Evolutionary conservation across 257 asterid genomes (phyloP).

Genomic region (Nicotiana tabacum): DNA sequence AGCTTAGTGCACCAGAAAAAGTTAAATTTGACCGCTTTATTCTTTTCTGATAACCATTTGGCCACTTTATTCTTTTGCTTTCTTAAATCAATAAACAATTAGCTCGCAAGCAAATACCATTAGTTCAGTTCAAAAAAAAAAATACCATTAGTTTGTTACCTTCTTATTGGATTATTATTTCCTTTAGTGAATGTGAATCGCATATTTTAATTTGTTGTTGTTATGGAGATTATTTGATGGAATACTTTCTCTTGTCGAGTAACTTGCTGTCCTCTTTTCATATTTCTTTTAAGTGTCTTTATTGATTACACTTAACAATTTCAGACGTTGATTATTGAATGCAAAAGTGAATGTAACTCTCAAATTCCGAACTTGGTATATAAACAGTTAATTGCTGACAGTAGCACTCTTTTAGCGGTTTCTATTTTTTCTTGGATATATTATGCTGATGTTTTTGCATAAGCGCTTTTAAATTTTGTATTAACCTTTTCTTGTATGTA

Average conservation of each 20-base stretch:
- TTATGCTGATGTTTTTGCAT: not conserved
- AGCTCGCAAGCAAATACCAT: not conserved
- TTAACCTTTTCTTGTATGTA: slow-evolving; percentile 24
- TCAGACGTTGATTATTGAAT: not conserved
- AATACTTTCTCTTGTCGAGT: too few species aligned
- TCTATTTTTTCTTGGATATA: not conserved
- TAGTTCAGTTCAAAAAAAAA: not conserved
- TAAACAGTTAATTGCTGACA: not conserved
- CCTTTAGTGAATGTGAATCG: not conserved
- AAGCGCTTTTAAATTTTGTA: not conserved
- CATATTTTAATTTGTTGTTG: not conserved
- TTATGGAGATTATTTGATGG: too few species aligned
- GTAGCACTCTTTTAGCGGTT: not conserved
- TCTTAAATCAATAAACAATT: not conserved
- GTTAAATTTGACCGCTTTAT: not conserved
- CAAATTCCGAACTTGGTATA: not conserved
- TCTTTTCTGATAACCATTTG: not conserved
- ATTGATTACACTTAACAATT: not conserved
- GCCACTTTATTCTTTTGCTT: not conserved
- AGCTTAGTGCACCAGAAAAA: not conserved
- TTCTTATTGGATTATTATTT: not conserved
- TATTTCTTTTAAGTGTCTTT: too few species aligned
- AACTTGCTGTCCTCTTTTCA: too few species aligned
- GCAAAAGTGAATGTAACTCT: not conserved
- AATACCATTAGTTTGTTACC: not conserved